Percentiles rank a stretch among this genome's conserved stretches.
Conservation (phyloP, 2,329 filamentous ascomycete species). For the Aspergillus spinulosporus region DNA sequence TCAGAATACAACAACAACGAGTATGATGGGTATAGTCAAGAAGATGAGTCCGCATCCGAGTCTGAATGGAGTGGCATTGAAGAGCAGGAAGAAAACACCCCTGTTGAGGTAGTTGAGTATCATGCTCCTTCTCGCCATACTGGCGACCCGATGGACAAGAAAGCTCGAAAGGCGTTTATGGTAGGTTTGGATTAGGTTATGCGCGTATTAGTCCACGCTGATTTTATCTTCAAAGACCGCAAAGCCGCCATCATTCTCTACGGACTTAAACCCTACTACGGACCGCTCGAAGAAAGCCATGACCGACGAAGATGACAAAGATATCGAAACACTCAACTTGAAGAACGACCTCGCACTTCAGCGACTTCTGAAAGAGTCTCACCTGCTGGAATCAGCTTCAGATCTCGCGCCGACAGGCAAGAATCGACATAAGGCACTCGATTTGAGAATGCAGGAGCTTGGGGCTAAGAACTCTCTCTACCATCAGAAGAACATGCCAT, state of each 20-base stretch:
- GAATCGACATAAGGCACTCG: conserved; percentile 76
- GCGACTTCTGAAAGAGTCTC: conserved; percentile 85
- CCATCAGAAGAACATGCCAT: conserved; percentile 83
- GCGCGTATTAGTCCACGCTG: conserved; percentile 1
- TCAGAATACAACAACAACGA: conserved; percentile 16
- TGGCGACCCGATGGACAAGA: conserved; percentile 59
- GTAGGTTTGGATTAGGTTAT: conserved; percentile 42
- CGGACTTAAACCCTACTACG: conserved; percentile 20
- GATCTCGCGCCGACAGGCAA: conserved; percentile 63
- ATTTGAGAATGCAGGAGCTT: conserved; percentile 78
- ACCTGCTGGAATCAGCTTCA: conserved; percentile 68
- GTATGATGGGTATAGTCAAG: conserved; percentile 22
- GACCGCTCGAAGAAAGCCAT: conserved; percentile 25
- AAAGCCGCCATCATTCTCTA: conserved; percentile 50
- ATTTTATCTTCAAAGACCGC: conserved; percentile 27
- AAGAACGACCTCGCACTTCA: conserved; percentile 93
- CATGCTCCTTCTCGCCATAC: conserved; percentile 47
- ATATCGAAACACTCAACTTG: conserved; percentile 66
- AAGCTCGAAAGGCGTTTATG: conserved; percentile 78
- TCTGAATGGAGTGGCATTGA: conserved; percentile 67
- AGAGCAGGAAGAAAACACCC: conserved; percentile 42
- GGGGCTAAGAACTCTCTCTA: conserved; percentile 76
- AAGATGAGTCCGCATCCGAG: conserved; percentile 26
- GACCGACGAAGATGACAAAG: conserved; percentile 47
- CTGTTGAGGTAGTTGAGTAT: conserved; percentile 65